Base-by-base conservation (phyloP, 352 stramenopile species). In the Phytophthora tubulina region DNA sequence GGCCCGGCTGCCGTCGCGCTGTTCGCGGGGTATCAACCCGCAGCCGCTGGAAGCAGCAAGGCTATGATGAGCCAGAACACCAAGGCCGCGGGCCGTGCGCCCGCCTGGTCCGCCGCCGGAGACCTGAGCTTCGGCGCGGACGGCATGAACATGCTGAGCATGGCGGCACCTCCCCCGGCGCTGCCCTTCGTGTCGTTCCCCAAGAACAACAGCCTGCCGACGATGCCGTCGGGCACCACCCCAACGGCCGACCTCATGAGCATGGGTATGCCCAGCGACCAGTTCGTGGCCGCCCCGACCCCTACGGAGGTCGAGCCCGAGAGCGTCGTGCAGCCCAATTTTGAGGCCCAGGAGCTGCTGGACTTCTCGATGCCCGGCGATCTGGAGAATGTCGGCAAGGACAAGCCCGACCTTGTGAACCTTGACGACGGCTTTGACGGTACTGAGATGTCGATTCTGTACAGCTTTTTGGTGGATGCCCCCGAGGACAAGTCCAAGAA, bases 361-460 rank as follows among this genome's bases (percentile, higher is more conserved):
- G 85, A 94, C 59, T 93, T 90, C 63, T 90, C 84, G 41, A 89
- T 94, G 78, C 81, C 84, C 0, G 75, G 85, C 32, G 87, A 93
- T 50, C 8, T 81, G 44, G 80, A 86, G 42, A 73, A 51, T n/a
- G 63, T 72, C 15, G 67, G 80, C 38, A 92, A 93, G 72, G 84
- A 92, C 72, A 93, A 93, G 76, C 79, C 84, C 55, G 82, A 92
- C 72, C 67, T 93, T 31, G 72, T 91, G 54, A 91, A 93, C 74
- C 63, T 93, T 66, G 84, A 94, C 62, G 84, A 94, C 68, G 89
- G 84, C 64, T 95, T 96, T 63, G 86, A 93, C 73, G 86, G 85
- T 30, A 94, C 86, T 41, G 87, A 96, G 63, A 94, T 96, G 81
- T 93, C 87, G 44, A 95, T 96, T 65, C 60, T 96, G 33, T 96